Base-by-base conservation (phyloP, 306 rosid species). In the Cucumis sativus region DNA sequence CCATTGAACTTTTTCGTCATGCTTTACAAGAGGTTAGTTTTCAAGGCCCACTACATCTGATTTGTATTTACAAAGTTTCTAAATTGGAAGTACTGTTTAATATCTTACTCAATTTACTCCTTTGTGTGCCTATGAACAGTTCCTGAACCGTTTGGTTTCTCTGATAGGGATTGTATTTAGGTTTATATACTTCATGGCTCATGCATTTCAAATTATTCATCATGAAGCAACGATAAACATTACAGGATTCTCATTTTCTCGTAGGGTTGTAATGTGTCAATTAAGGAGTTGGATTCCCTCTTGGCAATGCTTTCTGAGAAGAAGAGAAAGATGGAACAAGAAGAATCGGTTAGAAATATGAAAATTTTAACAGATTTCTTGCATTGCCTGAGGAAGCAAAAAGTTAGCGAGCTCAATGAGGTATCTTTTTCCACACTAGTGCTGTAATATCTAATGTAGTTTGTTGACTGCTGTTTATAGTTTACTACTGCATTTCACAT, bases 271-370 rank as follows among this genome's bases (percentile, higher is more conserved):
- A 92, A 92, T 40, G 96, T 92, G 82, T 80, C 97, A 30, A 87
- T 92, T 78, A 92, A 91, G 88, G 99, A 92, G 86, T 76, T 95
- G 21, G 96, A 95, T 86, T 81, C 85, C 77, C 92, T 95, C 75
- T 84, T 95, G 87, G 79, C 80, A 55, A 88, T 95, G 71, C 91
- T 95, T 70, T 66, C 93, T 6, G 98, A 95, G 79, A 95, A 92
- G 86, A 95, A 92, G 88, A 89, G 93, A 84, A 95, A 95, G 87
- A 95, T 92, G 96, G 97, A 95, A 80, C 99, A 95, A 85, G 99
- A 95, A 85, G 98, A 92, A 84, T 93, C 99, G 7, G 96, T 90
- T 82, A 88, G 93, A 92, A 95, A 95, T 80, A 89, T 95, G 99
- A 94, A 95, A 83, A 91, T 95, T 75, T 81, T 95, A 82, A 80